Conservation (phyloP, 192 early-diverging fungal genomes). For the Linnemannia exigua region DNA sequence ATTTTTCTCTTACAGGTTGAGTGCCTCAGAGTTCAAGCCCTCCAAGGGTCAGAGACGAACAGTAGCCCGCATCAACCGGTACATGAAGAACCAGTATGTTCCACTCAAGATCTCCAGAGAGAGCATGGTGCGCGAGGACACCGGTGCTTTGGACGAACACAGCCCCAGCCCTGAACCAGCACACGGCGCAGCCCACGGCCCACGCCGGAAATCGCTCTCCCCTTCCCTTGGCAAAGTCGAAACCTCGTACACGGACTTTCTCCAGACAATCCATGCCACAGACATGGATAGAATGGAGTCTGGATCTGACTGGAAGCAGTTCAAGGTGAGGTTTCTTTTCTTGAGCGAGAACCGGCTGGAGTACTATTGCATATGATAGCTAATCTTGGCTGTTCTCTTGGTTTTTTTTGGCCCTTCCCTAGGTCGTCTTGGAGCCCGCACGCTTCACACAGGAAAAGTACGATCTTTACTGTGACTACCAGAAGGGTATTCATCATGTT, state of each 20-base stretch:
- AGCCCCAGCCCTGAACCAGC: conserved; percentile 43
- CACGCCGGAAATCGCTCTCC: conserved; percentile 46
- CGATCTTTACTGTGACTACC: conserved; percentile 86
- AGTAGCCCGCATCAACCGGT: conserved; percentile 72
- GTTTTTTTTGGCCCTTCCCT: not conserved
- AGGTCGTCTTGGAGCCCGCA: conserved; percentile 75
- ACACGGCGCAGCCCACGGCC: not conserved
- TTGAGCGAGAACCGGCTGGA: not conserved
- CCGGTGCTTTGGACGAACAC: conserved; percentile 22
- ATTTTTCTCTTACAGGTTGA: conserved; percentile 54
- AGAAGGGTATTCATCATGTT: conserved; percentile 84
- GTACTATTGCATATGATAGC: not conserved
- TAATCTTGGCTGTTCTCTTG: not conserved
- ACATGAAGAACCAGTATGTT: conserved; percentile 59
- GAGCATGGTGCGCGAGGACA: conserved; percentile 37
- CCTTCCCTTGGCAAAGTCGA: conserved; percentile 34
- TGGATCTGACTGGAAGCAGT: conserved; percentile 31
- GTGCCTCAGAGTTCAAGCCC: conserved; percentile 66
- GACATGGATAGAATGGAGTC: conserved; percentile 24
- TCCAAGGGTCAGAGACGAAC: conserved; percentile 77
- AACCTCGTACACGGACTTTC: conserved; percentile 33
- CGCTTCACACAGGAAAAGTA: conserved; percentile 82
- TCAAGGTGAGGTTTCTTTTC: conserved; percentile 35
- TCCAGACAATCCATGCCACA: conserved; percentile 34
- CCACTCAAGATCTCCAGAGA: conserved; percentile 51